Conservation (phyloP, 2,329 filamentous ascomycete species). For the Hypomyces perniciosus region DNA sequence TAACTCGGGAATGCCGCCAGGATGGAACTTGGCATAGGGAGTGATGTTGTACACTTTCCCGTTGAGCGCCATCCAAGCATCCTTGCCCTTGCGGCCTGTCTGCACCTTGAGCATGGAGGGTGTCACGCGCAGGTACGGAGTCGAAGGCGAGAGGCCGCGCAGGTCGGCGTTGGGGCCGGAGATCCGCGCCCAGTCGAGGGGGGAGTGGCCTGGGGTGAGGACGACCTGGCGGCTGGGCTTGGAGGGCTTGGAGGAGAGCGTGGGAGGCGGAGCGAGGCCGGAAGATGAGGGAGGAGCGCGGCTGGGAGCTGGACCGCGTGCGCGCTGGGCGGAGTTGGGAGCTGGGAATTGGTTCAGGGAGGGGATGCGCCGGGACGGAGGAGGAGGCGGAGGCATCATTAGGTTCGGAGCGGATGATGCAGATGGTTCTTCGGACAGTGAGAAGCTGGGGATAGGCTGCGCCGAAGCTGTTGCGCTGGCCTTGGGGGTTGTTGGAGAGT, state of each 20-base stretch:
- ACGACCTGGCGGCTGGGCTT: constrained; percentile 65
- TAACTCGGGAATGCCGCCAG: constrained; percentile 74
- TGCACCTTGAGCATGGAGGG: constrained; percentile 71
- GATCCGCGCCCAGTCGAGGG: constrained; percentile 90
- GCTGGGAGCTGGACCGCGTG: constrained; percentile 37
- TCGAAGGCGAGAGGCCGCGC: constrained; percentile 50
- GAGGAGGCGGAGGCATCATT: constrained; percentile 28
- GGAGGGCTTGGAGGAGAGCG: constrained; percentile 44
- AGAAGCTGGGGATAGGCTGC: constrained; percentile 39
- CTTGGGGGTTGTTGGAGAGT: constrained; percentile 48
- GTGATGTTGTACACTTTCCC: constrained; percentile 93
- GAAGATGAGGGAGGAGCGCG: constrained; percentile 28
- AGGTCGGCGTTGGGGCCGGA: constrained; percentile 59
- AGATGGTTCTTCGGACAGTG: constrained; percentile 26
- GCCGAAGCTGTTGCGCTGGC: constrained; percentile 27
- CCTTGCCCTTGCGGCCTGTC: constrained; percentile 75
- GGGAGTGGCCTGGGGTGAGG: constrained; percentile 85
- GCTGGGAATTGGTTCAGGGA: constrained; percentile 43
- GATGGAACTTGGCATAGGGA: constrained; percentile 85
- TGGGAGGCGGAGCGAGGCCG: constrained; percentile 52
- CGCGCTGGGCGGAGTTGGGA: constrained; percentile 46
- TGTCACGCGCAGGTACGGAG: constrained; percentile 65
- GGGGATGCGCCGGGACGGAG: constrained; percentile 24
- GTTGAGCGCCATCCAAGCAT: constrained; percentile 86
- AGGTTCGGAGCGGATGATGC: constrained; percentile 13